Base-by-base conservation (phyloP, 2,329 filamentous ascomycete species). In the Fusarium nygamai region DNA sequence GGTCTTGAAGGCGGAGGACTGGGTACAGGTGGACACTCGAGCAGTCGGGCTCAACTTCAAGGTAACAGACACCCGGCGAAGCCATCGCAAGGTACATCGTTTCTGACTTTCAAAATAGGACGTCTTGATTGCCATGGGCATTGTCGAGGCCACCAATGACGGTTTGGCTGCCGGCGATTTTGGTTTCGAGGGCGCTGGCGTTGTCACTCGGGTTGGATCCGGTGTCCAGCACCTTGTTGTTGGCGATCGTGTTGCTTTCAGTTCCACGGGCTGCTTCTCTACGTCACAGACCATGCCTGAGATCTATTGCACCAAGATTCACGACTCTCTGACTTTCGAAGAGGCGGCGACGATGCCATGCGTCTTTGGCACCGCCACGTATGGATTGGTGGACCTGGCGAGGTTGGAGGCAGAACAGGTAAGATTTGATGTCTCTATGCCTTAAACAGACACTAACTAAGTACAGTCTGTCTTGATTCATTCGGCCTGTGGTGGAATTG, bases 331-430 rank as follows among this genome's bases (percentile, higher is more conserved):
- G 70, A 71, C 63, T 7, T 84, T 84, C 24, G 80, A 80, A 34
- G 78, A 81, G 8, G 84, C 80, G 2, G 82, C 82, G 9, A 79
- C 82, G 0, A 72, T 85, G 47, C 83, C 83, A 0, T 71, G 81
- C 10, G 79, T 81, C 3, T 85, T 76, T 44, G 1, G 77, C 80
- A 44, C 72, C 80, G 43, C 71, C 77, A 1, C 68, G 64, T 80
- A 13, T 64, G 83, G 38, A 60, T 68, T 33, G 65, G 41, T 6
- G 34, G 27, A 19, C 33, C 16, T 62, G 33, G 50, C 60, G 24
- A 57, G 50, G 33, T 53, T 74, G 19, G 31, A 68, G n/a, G 39
- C 39, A n/a, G 63, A 57, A 60, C 68, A 56, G 48, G 60, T 62
- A 57, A 47, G 27, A 33, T 57, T 47, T 62, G 33, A 19, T 47